Base-by-base conservation (phyloP, 352 stramenopile genomes). In the Globisporangium mamillatum region DNA sequence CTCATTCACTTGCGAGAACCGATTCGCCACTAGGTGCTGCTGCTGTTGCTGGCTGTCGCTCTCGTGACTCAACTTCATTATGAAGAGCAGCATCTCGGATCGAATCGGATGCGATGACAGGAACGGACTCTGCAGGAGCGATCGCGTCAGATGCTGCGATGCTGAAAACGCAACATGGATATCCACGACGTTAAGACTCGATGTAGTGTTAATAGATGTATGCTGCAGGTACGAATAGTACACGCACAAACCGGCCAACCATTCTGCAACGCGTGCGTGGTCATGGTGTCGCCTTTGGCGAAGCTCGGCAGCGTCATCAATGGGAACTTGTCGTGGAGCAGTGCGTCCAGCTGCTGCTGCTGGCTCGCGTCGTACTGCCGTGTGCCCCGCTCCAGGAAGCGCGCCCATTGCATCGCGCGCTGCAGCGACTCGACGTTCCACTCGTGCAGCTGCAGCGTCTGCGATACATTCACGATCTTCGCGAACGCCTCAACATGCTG, bases 51-150 rank as follows among this genome's bases (percentile, higher is more conserved):
- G 29, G 8, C n/a, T 7, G 4, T 48, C 44, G 12, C 34, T 41
- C 9, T 48, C 64, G 18, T 64, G 66, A 10, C 74, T 67, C 52
- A 82, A 62, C 2, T 75, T 60, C 5, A 88, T 62, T 18, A 81
- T 72, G 12, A 69, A 64, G 27, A 71, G 41, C 22, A 82, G 27
- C 36, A 88, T 48, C 69, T 84, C 72, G 1, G 76, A 84, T 12
- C 75, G 76, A 4, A 79, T 79, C 20, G 80, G 78, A 41, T 85
- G 77, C 8, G 75, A 71, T n/a, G 68, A 27, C 36, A 88, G 56
- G 58, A 78, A 88, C n/a, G 76, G 73, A 66, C 80, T 88, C 64
- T 85, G 73, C n/a, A 86, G 60, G 55, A 86, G 73, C n/a, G 80
- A 78, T 10, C 66, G 68, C 56, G 81, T 63, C 38, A 88, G 61